Conservation (phyloP, 192 early-diverging fungal species). For the Dimargaris cristalligena region DNA sequence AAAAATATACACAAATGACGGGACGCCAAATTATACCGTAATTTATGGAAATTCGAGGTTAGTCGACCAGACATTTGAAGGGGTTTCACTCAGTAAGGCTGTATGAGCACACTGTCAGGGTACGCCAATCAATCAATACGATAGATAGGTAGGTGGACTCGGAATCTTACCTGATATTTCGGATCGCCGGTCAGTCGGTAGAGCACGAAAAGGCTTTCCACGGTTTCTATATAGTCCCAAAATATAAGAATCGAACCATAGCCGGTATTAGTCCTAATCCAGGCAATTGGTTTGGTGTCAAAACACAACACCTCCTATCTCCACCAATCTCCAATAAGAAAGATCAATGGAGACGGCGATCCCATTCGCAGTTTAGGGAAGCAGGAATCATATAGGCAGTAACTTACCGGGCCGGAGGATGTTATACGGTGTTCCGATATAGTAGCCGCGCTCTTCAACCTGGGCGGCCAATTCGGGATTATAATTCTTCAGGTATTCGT, state of each 20-base stretch:
- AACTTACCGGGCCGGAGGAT: not conserved
- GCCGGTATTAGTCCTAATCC: not conserved
- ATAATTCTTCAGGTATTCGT: conserved; percentile 8
- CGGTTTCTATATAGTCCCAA: conserved; percentile 45
- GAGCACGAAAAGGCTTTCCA: conserved; percentile 77
- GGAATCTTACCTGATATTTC: conserved; percentile 34
- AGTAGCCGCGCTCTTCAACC: conserved; percentile 33
- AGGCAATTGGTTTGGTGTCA: not conserved
- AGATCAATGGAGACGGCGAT: no score
- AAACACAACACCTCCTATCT: not conserved
- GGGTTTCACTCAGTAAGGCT: not conserved
- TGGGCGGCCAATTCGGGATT: conserved; percentile 13
- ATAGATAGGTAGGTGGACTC: not conserved
- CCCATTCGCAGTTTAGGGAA: no score
- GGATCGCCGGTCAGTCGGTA: conserved; percentile 72
- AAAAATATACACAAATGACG: not conserved
- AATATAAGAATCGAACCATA: not conserved
- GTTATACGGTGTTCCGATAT: conserved; percentile 20
- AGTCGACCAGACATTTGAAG: not conserved
- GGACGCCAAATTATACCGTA: not conserved
- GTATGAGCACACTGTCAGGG: not conserved
- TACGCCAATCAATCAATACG: not conserved
- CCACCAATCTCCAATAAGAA: no score
- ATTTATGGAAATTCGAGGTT: no score
- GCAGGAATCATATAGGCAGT: not conserved